A percentile compares a stretch with the other conserved stretches of the same genome.
These are phyloP conservation scores for Neocucurbitaria cava DNA, from an alignment of 2,329 filamentous ascomycete genomes.

Conservation along the genomic window DNA sequence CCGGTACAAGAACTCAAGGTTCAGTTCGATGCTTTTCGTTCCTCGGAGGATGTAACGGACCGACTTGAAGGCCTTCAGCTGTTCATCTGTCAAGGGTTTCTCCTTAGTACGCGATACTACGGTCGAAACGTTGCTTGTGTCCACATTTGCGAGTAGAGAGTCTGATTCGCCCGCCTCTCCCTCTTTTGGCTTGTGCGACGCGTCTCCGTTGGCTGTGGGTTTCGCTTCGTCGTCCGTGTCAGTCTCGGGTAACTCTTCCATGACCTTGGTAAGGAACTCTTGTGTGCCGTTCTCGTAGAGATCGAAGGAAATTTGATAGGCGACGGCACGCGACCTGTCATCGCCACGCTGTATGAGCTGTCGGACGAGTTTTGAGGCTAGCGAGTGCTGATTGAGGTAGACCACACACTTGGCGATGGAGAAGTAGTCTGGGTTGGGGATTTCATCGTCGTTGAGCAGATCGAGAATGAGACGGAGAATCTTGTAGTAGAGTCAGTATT, in stretches of 20 bases:
- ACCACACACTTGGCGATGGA: conserved; percentile 98
- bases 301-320: conserved; percentile 98
- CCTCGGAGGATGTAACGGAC: conserved; percentile 76
- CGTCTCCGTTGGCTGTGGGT: conserved; percentile 49
- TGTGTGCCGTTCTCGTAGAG: conserved; percentile 98
- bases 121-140: conserved; percentile 61
- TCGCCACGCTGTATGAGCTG: conserved; percentile 83
- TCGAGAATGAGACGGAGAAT: conserved; percentile 93
- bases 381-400: conserved; percentile 88
- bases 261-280: conserved; percentile 91
- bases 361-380: conserved; percentile 85
- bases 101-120: conserved; percentile 53
- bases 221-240: conserved; percentile 57
- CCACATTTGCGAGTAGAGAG: conserved; percentile 63
- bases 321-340: conserved; percentile 78
- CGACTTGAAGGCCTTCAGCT: conserved; percentile 62
- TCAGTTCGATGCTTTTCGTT: conserved; percentile 91
- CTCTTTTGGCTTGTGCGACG: conserved; percentile 39
- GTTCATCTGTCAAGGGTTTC: conserved; percentile 55
- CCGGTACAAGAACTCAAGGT: conserved; percentile 94
- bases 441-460: conserved; percentile 91
- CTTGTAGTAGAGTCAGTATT: conserved; percentile 49
- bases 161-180: conserved; percentile 65
- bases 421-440: conserved; percentile 93
- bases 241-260: conserved; percentile 72